Percentiles rank a stretch among this genome's conserved stretches.
phyloP scores from a whole-genome alignment of 345 rosid genomes.

The Citropsis articulata region DNA sequence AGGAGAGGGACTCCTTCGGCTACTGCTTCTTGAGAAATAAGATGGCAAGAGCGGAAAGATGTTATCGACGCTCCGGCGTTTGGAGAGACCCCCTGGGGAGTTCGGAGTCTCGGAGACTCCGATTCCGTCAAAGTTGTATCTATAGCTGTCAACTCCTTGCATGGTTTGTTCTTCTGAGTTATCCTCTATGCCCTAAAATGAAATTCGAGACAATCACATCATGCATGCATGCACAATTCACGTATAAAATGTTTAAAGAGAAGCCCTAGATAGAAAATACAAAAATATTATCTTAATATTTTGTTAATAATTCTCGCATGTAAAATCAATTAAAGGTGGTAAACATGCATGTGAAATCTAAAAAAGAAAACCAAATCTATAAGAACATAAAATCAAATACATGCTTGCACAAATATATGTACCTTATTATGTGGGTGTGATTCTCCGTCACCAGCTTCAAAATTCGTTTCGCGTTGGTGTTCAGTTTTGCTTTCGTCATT shows the following conservation, averaged over 20 bases:
- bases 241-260: neutral
- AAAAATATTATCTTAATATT: neutral
- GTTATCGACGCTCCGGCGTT: conserved; percentile 23
- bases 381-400: neutral
- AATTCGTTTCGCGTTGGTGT: conserved; percentile 6
- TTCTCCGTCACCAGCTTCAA: neutral
- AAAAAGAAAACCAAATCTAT: neutral
- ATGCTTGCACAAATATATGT: neutral
- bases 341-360: neutral
- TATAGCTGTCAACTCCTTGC: conserved; percentile 34
- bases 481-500: neutral
- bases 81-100: conserved; percentile 7
- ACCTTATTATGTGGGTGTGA: neutral
- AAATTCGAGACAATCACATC: neutral
- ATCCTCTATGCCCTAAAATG: conserved; percentile 17
- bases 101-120: conserved; percentile 14
- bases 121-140: conserved; percentile 21
- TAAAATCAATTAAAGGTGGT: neutral
- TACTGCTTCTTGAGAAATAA: conserved; percentile 37
- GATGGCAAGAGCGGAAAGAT: conserved; percentile 19
- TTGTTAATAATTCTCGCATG: too few relatives aligned
- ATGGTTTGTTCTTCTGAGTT: conserved; percentile 22
- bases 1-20: conserved; percentile 29
- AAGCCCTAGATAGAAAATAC: neutral
- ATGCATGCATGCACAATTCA: neutral